These are phyloP conservation scores for Lablab purpureus DNA, from an alignment of 306 rosid genomes.

Conservation along the genomic window DNA sequence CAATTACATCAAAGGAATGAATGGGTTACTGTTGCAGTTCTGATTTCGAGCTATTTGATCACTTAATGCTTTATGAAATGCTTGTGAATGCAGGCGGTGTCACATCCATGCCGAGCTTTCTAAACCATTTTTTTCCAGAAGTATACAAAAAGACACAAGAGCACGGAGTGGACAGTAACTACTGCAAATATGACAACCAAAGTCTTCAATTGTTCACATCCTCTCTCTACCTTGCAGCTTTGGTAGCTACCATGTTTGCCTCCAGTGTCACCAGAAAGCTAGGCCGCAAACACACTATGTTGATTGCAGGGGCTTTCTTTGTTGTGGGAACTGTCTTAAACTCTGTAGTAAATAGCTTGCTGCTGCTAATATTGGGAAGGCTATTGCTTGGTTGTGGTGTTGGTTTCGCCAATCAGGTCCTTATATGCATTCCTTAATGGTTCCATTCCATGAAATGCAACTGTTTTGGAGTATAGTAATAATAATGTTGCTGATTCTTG, in stretches of 20 bases:
- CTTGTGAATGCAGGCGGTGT: slow-evolving; percentile 67
- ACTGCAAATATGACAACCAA: slow-evolving; percentile 83
- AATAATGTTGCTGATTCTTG: background rate
- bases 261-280: slow-evolving; percentile 59
- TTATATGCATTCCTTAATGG: background rate
- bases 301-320: slow-evolving; percentile 74
- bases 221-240: slow-evolving; percentile 79
- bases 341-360: slow-evolving; percentile 52
- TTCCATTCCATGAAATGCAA: background rate
- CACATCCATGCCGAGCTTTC: slow-evolving; percentile 68
- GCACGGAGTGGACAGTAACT: slow-evolving; percentile 46
- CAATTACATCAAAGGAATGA: background rate
- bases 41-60: background rate
- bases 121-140: slow-evolving; percentile 66
- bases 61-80: background rate
- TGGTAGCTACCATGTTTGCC: slow-evolving; percentile 69
- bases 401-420: slow-evolving; percentile 81
- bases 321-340: slow-evolving; percentile 62
- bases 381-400: slow-evolving; percentile 79
- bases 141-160: slow-evolving; percentile 52
- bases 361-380: slow-evolving; percentile 68
- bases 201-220: slow-evolving; percentile 79
- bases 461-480: background rate
- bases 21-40: background rate
- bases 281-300: slow-evolving; percentile 72